Base-by-base conservation (phyloP, 805 yeast genomes). In the Ogataea philodendri region DNA sequence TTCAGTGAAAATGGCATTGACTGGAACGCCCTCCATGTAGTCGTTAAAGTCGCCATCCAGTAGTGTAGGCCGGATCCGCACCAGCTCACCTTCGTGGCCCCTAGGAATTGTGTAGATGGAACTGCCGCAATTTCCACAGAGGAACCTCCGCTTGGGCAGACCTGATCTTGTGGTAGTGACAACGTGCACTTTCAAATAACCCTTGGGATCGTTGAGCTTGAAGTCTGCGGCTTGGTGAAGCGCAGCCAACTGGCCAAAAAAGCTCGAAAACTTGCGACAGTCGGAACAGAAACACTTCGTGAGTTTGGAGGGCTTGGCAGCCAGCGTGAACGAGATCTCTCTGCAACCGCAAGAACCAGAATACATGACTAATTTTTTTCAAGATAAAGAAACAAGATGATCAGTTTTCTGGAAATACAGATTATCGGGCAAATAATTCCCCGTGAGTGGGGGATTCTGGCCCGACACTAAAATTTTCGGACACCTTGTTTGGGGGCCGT, bases 181-280 rank as follows among this genome's bases (percentile, higher is more conserved):
- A 15, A 24, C 10, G 13, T 14, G 18, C 4, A n/a, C 15, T 5
- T 18, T 23, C 8, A 23, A 3, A 8, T 10, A 5, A 4, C 19
- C 29, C 9, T 22, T 4, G n/a, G 24, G 18, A 7, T 11, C 15
- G 3, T 17, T 17, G 16, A 31, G 9, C 23, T 17, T 16, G 23
- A 31, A 9, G 6, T 23, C 29, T 6, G 15, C 23, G 6, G 3
- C 13, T n/a, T 10, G 23, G 11, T 31, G 35, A 7, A 13, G n/a
- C 4, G 17, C 17, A 13, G 23, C 17, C 3, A 16, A 10, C 18
- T 31, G 35, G 7, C 35, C 35, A 3, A 24, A 11, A 13, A 23
- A n/a, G 3, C 35, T 29, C 5, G 35, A 31, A 16, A 22, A 13
- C 29, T 31, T 31, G 28, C n/a, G 28, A 18, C 35, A 31, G 18